Evolutionary conservation across 2,329 filamentous ascomycete species (phyloP).

Genomic region (Albophoma yamanashiensis): DNA sequence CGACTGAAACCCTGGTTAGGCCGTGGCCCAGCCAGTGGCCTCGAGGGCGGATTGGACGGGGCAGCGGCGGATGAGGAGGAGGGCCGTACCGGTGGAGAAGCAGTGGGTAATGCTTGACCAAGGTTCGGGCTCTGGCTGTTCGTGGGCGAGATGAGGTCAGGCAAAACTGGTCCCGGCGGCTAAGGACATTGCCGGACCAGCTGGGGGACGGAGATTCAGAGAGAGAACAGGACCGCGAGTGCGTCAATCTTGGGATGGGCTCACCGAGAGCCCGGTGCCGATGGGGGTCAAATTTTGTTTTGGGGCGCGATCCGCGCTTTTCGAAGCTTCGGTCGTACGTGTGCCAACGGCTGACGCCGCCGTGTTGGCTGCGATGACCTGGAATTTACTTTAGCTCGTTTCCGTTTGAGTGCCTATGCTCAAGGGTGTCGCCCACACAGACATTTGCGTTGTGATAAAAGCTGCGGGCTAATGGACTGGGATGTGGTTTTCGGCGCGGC

Average conservation of each 20-base stretch:
- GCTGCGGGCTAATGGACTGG: neutral
- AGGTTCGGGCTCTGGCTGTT: neutral
- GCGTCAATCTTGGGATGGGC: neutral
- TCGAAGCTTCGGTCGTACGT: neutral
- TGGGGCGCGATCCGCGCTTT: neutral
- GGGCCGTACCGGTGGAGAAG: conserved; percentile 6
- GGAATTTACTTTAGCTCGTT: neutral
- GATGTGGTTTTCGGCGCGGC: neutral
- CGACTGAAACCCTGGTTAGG: neutral
- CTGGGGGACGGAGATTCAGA: neutral
- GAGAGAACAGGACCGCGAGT: neutral
- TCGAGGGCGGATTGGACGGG: neutral
- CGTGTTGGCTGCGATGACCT: neutral
- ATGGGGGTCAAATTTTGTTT: neutral
- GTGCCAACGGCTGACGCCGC: neutral
- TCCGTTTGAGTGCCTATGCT: neutral
- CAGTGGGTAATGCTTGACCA: neutral
- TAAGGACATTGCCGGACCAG: neutral
- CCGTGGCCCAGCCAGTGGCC: neutral
- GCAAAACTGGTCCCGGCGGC: neutral
- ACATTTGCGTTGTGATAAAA: neutral
- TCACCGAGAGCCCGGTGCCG: neutral
- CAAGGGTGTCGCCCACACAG: neutral
- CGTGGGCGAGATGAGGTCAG: neutral
- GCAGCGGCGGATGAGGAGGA: conserved; percentile 1